Evolutionary conservation across 345 rosid genomes (phyloP).

Genomic region (Pistacia vera): DNA sequence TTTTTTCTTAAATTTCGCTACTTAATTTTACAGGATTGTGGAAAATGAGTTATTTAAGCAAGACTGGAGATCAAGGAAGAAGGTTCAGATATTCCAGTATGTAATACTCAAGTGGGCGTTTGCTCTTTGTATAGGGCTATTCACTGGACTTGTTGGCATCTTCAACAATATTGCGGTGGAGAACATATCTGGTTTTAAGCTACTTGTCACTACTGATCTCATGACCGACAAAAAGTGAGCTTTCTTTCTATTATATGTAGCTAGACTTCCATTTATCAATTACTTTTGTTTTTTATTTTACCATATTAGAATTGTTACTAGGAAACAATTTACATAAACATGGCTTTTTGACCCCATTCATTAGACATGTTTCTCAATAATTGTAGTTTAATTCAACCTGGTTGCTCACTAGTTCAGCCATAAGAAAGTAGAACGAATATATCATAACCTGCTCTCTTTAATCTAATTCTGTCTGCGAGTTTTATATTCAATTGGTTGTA

Average conservation of each 20-base stretch:
- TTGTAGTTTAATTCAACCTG: background rate
- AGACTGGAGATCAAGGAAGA: conserved; percentile 50
- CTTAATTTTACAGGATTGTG: conserved; percentile 27
- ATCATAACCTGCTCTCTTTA: background rate
- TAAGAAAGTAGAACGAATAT: background rate
- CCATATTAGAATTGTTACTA: background rate
- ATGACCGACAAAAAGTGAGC: conserved; percentile 34
- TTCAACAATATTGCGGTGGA: conserved; percentile 44
- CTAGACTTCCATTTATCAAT: no score
- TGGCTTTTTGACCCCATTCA: background rate
- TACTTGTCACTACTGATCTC: conserved; percentile 34
- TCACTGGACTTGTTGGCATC: conserved; percentile 40
- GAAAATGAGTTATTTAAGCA: conserved; percentile 51
- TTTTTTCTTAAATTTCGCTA: background rate
- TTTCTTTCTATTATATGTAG: background rate
- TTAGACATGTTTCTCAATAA: background rate
- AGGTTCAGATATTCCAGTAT: conserved; percentile 44
- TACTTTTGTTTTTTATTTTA: background rate
- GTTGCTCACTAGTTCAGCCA: background rate
- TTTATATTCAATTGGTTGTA: background rate
- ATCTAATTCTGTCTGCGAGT: background rate
- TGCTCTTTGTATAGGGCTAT: conserved; percentile 34
- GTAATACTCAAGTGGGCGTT: conserved; percentile 46
- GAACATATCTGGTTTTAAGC: conserved; percentile 49
- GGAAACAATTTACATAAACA: background rate